Conservation (phyloP, 495 filamentous ascomycete genomes). For the Bryoglossum gracile region DNA sequence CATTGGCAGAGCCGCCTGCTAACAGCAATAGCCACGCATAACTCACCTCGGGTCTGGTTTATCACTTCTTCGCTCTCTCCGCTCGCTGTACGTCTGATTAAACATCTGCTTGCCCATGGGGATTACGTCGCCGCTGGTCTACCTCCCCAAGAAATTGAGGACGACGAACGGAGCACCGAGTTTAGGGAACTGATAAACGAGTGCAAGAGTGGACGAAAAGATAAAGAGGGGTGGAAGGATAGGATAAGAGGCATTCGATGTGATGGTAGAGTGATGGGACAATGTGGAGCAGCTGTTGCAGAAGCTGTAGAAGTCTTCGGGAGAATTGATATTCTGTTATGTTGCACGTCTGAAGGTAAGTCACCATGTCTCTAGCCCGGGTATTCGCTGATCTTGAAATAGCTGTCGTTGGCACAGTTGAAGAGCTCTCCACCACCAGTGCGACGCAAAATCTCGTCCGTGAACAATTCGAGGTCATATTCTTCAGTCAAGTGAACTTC, state of each 20-base stretch:
- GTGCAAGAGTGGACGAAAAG: conserved; percentile 47
- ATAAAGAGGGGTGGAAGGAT: conserved; percentile 51
- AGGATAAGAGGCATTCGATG: conserved; percentile 47
- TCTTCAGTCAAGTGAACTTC: conserved; percentile 91
- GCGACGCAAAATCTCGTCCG: conserved; percentile 71
- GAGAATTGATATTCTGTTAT: conserved; percentile 79
- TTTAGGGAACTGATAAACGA: conserved; percentile 51
- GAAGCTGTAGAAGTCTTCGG: conserved; percentile 80
- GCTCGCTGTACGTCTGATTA: conserved; percentile 62
- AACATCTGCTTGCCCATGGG: conserved; percentile 73
- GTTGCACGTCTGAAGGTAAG: conserved; percentile 77
- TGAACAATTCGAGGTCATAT: conserved; percentile 89
- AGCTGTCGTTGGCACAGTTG: conserved; percentile 86
- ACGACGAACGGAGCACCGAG: conserved; percentile 47
- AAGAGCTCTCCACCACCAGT: conserved; percentile 72
- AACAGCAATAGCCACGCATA: conserved; percentile 34
- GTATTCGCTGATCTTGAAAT: not conserved
- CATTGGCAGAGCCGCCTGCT: not conserved
- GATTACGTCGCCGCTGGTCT: conserved; percentile 79
- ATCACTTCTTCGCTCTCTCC: conserved; percentile 77
- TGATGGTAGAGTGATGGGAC: conserved; percentile 49
- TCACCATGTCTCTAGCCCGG: not conserved
- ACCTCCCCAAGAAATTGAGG: conserved; percentile 57
- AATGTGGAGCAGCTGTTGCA: conserved; percentile 75
- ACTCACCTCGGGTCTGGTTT: conserved; percentile 72